These are phyloP conservation scores for Evansstolkia leycettana DNA, from an alignment of 495 filamentous ascomycete genomes.

Conservation along the genomic window DNA sequence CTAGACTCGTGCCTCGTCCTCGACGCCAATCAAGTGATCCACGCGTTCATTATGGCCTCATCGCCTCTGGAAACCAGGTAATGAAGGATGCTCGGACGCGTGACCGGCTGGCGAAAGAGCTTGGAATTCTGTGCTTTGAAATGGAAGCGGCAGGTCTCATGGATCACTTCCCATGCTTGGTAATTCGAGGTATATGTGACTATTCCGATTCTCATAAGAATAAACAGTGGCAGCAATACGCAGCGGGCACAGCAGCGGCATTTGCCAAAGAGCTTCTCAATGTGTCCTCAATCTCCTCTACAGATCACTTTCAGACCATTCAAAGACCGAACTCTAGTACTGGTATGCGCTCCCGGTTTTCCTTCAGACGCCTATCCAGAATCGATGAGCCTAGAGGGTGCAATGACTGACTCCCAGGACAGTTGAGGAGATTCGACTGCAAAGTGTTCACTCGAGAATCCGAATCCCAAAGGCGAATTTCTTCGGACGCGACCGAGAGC, in stretches of 20 bases:
- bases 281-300: too few species aligned
- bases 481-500: too few species aligned
- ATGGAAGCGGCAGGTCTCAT: conserved; percentile 25
- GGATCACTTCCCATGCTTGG: conserved; percentile 12
- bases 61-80: conserved; percentile 21
- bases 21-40: conserved; percentile 3
- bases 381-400: too few species aligned
- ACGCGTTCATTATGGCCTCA: conserved; percentile 18
- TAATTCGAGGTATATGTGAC: conserved; percentile 16
- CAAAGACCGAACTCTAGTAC: too few species aligned
- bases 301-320: too few species aligned
- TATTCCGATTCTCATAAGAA: conserved; percentile 19
- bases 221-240: conserved; percentile 16
- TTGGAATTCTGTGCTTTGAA: conserved; percentile 12
- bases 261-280: too few species aligned
- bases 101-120: conserved; percentile 12
- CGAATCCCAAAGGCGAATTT: too few species aligned
- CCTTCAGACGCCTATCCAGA: too few species aligned
- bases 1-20: conserved; percentile 3
- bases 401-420: too few species aligned
- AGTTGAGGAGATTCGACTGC: too few species aligned
- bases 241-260: conserved; percentile 15
- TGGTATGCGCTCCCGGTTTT: too few species aligned
- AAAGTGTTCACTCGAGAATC: too few species aligned
- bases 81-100: conserved; percentile 18